Evolutionary conservation across 768 basidiomycete species (phyloP).

Genomic region (Lyophyllum semitale): DNA sequence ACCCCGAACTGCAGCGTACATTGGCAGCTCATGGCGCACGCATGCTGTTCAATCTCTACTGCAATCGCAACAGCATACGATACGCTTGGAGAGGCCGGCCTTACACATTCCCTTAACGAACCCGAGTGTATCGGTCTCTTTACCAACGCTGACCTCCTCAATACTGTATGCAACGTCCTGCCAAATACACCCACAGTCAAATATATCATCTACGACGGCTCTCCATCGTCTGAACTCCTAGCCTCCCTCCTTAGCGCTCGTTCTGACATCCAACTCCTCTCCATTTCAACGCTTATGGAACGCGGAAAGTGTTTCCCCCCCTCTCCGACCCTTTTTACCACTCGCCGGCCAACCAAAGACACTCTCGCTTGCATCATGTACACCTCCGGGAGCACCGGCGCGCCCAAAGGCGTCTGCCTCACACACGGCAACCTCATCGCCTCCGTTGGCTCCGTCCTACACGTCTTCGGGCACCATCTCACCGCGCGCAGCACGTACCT

Average conservation of each 20-base stretch:
- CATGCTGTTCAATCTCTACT: constrained; percentile 74
- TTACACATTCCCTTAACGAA: constrained; percentile 87
- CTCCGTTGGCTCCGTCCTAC: constrained; percentile 80
- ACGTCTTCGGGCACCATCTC: constrained; percentile 68
- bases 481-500: constrained; percentile 67
- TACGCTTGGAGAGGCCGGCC: constrained; percentile 86
- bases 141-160: constrained; percentile 90
- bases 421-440: constrained; percentile 86
- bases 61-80: constrained; percentile 96
- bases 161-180: constrained; percentile 75
- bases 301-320: neutral
- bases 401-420: constrained; percentile 93
- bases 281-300: neutral
- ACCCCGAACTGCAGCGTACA: constrained; percentile 52
- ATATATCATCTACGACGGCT: constrained; percentile 84
- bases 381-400: constrained; percentile 87
- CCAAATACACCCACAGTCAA: constrained; percentile 76
- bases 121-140: constrained; percentile 83
- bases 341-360: neutral
- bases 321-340: neutral
- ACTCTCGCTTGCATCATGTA: constrained; percentile 55
- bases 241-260: neutral
- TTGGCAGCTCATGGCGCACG: constrained; percentile 89
- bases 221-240: neutral
- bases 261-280: neutral